phyloP scores from a whole-genome alignment of 768 basidiomycete genomes.

The Suillus hirtellus region DNA sequence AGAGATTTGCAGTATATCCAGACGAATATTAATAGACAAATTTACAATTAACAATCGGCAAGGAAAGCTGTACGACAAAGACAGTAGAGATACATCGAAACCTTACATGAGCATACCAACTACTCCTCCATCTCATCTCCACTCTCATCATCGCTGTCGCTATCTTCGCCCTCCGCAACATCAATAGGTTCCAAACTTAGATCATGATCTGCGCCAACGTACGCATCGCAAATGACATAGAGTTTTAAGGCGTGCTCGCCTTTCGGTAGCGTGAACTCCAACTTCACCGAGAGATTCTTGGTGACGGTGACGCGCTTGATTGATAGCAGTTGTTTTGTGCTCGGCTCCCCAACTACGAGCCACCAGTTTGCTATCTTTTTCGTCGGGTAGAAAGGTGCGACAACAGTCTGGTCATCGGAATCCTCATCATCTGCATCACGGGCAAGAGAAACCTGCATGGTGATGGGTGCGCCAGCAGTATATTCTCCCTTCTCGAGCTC shows the following conservation, averaged over 20 bases:
- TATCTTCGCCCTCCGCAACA: constrained; percentile 89
- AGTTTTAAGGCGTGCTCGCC: constrained; percentile 82
- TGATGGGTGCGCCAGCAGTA: constrained; percentile 82
- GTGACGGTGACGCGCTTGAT: constrained; percentile 84
- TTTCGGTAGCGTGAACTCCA: constrained; percentile 87
- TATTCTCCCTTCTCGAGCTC: constrained; percentile 87
- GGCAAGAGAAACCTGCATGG: constrained; percentile 74
- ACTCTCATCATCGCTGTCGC: constrained; percentile 74
- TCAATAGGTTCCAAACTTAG: constrained; percentile 80
- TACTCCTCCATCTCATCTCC: constrained; percentile 64
- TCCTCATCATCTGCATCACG: constrained; percentile 81
- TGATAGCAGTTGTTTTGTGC: constrained; percentile 77
- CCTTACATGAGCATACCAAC: neutral
- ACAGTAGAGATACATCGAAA: neutral
- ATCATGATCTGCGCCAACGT: constrained; percentile 90
- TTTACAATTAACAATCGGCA: neutral
- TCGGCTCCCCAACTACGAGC: constrained; percentile 89
- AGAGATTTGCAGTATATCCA: neutral
- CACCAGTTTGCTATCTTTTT: constrained; percentile 97
- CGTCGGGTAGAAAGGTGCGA: constrained; percentile 92
- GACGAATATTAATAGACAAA: neutral
- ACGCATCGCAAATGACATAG: constrained; percentile 92
- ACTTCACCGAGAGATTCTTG: constrained; percentile 72
- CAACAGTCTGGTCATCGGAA: constrained; percentile 73
- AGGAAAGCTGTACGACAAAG: neutral